These are phyloP conservation scores for Favolaschia claudopus DNA, from an alignment of 768 basidiomycete species.

Conservation along the genomic window DNA sequence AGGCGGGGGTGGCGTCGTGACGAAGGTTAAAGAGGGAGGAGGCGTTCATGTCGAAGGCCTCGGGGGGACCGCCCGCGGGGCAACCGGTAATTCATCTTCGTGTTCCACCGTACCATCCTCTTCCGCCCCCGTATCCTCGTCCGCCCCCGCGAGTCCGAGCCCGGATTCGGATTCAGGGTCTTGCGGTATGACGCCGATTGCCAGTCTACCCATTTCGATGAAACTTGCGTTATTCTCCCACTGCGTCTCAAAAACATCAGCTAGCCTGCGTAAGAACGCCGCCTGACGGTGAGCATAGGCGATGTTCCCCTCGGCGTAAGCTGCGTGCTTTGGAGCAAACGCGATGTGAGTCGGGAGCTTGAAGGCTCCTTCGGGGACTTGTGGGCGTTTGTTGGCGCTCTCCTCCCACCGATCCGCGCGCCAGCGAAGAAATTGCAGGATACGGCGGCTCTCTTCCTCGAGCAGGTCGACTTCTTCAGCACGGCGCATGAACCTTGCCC, in stretches of 20 bases:
- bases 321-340: not conserved
- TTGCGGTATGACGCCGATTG: not conserved
- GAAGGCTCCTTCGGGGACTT: not conserved
- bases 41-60: no score
- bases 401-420: slow-evolving; percentile 6
- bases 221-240: not conserved
- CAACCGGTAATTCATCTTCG: no score
- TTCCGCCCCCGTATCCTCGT: no score
- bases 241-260: not conserved
- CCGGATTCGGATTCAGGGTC: no score
- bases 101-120: no score
- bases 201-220: not conserved
- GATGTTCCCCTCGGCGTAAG: slow-evolving; percentile 8
- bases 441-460: slow-evolving; percentile 21
- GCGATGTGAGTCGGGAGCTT: not conserved
- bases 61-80: no score
- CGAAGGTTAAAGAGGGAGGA: no score
- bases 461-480: slow-evolving; percentile 16
- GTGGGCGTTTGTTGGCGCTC: not conserved
- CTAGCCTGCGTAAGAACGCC: not conserved
- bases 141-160: no score
- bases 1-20: no score
- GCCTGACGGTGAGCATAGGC: slow-evolving; percentile 20
- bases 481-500: not conserved
- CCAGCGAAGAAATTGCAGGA: slow-evolving; percentile 10